Base-by-base conservation (phyloP, 257 asterid genomes). In the Penstemon newberryi region DNA sequence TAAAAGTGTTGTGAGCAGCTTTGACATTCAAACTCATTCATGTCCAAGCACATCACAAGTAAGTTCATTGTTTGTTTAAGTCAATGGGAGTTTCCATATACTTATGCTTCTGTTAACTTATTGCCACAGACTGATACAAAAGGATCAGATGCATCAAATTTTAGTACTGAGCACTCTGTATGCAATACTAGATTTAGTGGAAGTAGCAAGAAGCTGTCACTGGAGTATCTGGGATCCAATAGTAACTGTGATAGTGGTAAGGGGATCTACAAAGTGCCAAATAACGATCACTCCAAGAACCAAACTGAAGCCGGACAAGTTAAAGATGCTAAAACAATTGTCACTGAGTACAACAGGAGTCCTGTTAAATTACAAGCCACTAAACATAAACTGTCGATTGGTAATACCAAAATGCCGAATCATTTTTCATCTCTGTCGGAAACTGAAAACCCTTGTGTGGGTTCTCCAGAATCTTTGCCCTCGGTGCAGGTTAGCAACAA, bases 151-250 rank as follows among this genome's bases (percentile, higher is more conserved):
- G 70, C 77, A 42, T 65, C 86, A 67, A 54, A 15, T 51, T 54
- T 65, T 66, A 62, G 52, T 37, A 38, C 74, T 6, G 76, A 73
- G 66, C 56, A 65, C 68, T 56, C 53, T 47, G 65, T 55, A 63
- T 55, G 67, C 77, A 81, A 61, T 13, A 74, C 75, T 56, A 62
- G 74, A 51, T 61, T 54, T 5, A 53, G 75, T 69, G 84, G 83
- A 65, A 79, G 80, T 70, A 66, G 82, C 80, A 81, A 73, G 77
- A 90, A 82, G 78, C 78, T 84, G 73, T 80, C 95, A 46, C 63
- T 81, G 70, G 81, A 78, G 66, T 76, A 71, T 60, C 71, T 75
- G 47, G 91, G 80, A 56, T 58, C 78, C 57, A 70, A 74, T 71
- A 67, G 41, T 50, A 76, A 66, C 58, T 40, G 51, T 55, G 75